Percentiles rank a stretch among this genome's conserved stretches.
phyloP scores from a whole-genome alignment of 257 asterid genomes.

The Solanum habrochaites region DNA sequence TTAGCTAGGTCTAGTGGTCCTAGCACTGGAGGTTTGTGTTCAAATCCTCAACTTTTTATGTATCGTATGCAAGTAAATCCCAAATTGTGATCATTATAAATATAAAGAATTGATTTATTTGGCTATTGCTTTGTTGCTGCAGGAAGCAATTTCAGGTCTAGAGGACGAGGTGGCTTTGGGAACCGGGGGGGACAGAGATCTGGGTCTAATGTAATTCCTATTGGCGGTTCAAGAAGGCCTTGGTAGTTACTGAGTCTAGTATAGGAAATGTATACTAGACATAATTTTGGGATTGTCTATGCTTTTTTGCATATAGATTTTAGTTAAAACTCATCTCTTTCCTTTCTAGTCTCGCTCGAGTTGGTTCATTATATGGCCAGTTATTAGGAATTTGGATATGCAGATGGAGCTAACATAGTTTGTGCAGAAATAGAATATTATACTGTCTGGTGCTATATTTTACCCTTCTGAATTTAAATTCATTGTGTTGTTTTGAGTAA shows the following conservation, averaged over 20 bases:
- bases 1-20: constrained; percentile 35
- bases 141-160: constrained; percentile 53
- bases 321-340: not conserved
- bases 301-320: not conserved
- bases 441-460: not conserved
- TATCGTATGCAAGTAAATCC: not conserved
- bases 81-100: not conserved
- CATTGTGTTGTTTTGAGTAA: not conserved
- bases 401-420: not conserved
- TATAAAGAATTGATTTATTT: not conserved
- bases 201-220: constrained; percentile 49
- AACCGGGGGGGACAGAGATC: constrained; percentile 41
- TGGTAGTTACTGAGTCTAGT: constrained; percentile 19
- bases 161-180: constrained; percentile 82
- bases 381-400: not conserved
- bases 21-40: constrained; percentile 38
- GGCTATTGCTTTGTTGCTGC: constrained; percentile 23
- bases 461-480: not conserved
- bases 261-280: not conserved
- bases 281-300: not conserved
- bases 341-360: not conserved
- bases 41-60: not conserved
- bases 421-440: not conserved
- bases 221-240: constrained; percentile 50
- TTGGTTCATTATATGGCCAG: not conserved